Percentiles rank a stretch among this genome's conserved stretches.
phyloP scores from a whole-genome alignment of 345 rosid species.

The Salix caprea region DNA sequence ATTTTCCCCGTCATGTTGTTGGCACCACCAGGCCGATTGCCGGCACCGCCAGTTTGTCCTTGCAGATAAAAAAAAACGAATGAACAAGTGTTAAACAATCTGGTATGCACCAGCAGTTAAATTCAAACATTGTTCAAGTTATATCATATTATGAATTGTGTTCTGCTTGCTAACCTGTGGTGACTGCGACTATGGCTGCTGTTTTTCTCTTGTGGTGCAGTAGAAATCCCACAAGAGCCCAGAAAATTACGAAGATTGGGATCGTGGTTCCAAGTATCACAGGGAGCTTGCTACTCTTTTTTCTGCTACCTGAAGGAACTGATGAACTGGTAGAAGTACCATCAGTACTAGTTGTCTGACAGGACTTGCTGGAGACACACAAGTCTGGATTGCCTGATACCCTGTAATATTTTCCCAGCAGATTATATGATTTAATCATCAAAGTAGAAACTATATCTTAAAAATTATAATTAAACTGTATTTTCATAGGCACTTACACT shows the following conservation, averaged over 20 bases:
- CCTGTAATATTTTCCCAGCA: neutral
- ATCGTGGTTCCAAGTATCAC: constrained; percentile 38
- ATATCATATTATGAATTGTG: neutral
- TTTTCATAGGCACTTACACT: constrained; percentile 21
- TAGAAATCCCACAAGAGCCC: constrained; percentile 25
- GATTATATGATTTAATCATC: neutral
- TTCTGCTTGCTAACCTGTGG: constrained; percentile 10
- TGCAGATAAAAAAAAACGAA: neutral
- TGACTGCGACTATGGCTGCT: constrained; percentile 21
- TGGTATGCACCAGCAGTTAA: no score
- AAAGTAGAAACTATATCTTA: neutral
- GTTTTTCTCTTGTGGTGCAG: constrained; percentile 33
- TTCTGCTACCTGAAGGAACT: neutral
- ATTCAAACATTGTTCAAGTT: neutral
- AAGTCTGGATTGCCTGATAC: constrained; percentile 14
- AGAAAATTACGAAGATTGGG: constrained; percentile 30
- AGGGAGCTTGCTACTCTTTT: constrained; percentile 31
- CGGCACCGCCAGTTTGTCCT: constrained; percentile 20
- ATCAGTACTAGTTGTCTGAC: constrained; percentile 8
- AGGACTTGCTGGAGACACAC: constrained; percentile 36
- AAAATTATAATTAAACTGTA: neutral
- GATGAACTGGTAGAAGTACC: neutral
- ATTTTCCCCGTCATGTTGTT: neutral
- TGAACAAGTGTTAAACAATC: neutral
- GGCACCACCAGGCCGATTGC: constrained; percentile 10